Percentiles rank a stretch among this genome's conserved stretches.
phyloP scores from a whole-genome alignment of 805 yeast species.

The Brettanomyces bruxellensis region DNA sequence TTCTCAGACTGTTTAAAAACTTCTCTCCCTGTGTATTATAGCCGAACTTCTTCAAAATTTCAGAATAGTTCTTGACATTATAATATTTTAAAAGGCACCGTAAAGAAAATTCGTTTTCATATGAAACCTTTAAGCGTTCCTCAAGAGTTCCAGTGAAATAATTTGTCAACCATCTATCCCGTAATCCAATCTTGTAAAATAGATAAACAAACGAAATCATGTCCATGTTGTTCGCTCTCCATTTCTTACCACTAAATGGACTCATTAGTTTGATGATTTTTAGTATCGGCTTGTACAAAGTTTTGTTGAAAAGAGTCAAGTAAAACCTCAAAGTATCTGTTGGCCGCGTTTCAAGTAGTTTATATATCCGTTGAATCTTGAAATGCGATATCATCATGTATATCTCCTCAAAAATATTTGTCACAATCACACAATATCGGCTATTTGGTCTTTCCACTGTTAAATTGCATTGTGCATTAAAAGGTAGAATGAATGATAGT shows the following conservation, averaged over 20 bases:
- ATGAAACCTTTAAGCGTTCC: slow-evolving; percentile 64
- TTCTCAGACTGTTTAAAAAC: slow-evolving; percentile 1
- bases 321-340: slow-evolving; percentile 51
- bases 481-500: slow-evolving; percentile 19
- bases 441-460: slow-evolving; percentile 17
- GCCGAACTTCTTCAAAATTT: slow-evolving; percentile 47
- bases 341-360: slow-evolving; percentile 54
- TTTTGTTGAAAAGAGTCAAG: slow-evolving; percentile 50
- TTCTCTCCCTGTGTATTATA: slow-evolving; percentile 21
- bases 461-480: slow-evolving; percentile 17
- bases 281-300: slow-evolving; percentile 60
- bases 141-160: slow-evolving; percentile 66
- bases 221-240: slow-evolving; percentile 93
- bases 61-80: slow-evolving; percentile 49
- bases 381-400: slow-evolving; percentile 48
- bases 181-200: slow-evolving; percentile 58
- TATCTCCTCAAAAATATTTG: slow-evolving; percentile 44
- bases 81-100: slow-evolving; percentile 73
- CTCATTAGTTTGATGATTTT: slow-evolving; percentile 69
- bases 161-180: slow-evolving; percentile 89
- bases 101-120: slow-evolving; percentile 78
- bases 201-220: slow-evolving; percentile 79
- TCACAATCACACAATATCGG: slow-evolving; percentile 38
- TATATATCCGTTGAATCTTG: slow-evolving; percentile 66
- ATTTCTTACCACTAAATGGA: slow-evolving; percentile 87